Conservation (phyloP, 2,329 filamentous ascomycete genomes). For the Boeremia lycopersici region DNA sequence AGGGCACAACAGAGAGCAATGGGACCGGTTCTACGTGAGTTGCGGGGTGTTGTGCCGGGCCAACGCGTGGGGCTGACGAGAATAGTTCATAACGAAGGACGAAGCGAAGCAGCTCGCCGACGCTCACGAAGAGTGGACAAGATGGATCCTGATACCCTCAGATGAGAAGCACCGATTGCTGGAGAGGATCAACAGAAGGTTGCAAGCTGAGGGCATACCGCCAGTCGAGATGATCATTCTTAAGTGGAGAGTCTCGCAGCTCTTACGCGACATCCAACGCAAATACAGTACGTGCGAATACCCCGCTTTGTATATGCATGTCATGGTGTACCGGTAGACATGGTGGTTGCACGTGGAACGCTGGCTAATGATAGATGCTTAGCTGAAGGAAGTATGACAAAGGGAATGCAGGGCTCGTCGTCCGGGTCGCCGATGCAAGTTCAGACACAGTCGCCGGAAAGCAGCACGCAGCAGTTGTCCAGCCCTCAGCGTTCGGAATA, state of each 20-base stretch:
- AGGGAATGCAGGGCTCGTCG: constrained; percentile 36
- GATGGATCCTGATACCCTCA: constrained; percentile 46
- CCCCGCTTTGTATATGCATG: constrained; percentile 26
- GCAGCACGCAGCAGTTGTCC: constrained; percentile 35
- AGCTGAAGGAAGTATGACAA: constrained; percentile 47
- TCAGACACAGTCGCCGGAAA: constrained; percentile 32
- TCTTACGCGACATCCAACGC: constrained; percentile 44
- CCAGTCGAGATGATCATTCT: constrained; percentile 47
- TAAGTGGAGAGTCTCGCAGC: constrained; percentile 47
- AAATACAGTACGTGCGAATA: constrained; percentile 44
- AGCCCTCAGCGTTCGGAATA: constrained; percentile 40
- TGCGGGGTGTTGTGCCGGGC: constrained; percentile 11
- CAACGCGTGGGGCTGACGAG: constrained; percentile 30
- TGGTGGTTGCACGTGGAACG: constrained; percentile 27
- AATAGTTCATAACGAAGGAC: constrained; percentile 47
- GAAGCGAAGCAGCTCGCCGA: constrained; percentile 45
- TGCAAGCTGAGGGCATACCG: constrained; percentile 44
- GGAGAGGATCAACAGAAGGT: constrained; percentile 42
- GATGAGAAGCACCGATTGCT: constrained; percentile 46
- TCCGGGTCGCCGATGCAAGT: constrained; percentile 38
- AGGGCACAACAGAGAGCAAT: constrained; percentile 46
- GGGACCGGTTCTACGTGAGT: constrained; percentile 48
- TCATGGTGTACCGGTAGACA: constrained; percentile 23
- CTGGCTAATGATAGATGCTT: constrained; percentile 40
- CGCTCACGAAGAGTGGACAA: constrained; percentile 45